Evolutionary conservation across 176 grass and related monocot species (phyloP), one percentile per base, ranked within the genome.

Genomic region (Areca catechu): DNA sequence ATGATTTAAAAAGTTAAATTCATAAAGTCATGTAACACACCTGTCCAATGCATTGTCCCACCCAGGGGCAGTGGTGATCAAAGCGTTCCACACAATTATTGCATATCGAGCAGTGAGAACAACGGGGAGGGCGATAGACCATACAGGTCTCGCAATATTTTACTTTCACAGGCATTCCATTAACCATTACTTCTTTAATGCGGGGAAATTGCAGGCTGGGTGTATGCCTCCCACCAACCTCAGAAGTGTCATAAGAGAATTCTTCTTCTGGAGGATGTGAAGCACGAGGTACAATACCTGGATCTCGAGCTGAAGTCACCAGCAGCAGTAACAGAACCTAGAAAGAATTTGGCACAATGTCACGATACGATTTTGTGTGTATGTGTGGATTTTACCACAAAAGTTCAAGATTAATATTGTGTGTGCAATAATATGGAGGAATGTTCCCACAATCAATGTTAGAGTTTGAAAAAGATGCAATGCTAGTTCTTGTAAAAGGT

Each of bases 71-170:
- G 66, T 98, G 93, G 77, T 98, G 93, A 77, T 98, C 93, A 58
- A 98, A 92, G 5, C 87, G 76, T 63, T 89, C 84, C 5, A 98
- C 84, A 68, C 87, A 98, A 54, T 92, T 98, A 77, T 92, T 86
- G 66, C 93, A 98, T 82, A 85, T 98, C 30, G 81, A 85, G 61
- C 87, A 98, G 65, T 98, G 93, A 43, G 87, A 92, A 34, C 76
- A 98, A 17, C 93, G 78, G 23, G 87, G 87, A 75, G 87, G 92
- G 4, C 86, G 77, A 58, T 92, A 98, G 61, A 98, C 60, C 93
- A 97, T 97, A 71, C 92, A 97, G 24, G 92, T 90, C 27, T 97
- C 93, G 77, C 93, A 97, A 60, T 97, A 97, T 74, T 97, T 97
- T 60, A 91, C 72, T 79, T 84, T 91, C 50, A 92, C 81, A 51